Evolutionary conservation across 257 asterid species (phyloP).

Genomic region (Capsicum baccatum): DNA sequence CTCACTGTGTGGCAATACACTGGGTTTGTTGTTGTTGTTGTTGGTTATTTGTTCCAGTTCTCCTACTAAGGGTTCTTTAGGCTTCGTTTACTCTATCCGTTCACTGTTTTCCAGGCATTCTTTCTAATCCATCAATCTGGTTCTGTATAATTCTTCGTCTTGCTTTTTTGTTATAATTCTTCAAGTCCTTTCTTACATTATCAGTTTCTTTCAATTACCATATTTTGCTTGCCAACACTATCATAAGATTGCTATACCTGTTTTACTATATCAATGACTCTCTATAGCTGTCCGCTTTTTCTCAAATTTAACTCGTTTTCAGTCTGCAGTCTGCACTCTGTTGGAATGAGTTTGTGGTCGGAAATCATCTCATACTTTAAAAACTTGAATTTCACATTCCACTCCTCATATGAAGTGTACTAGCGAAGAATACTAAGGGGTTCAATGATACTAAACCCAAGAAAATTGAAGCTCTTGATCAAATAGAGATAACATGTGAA

Average conservation of each 20-base stretch:
- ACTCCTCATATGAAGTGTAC: neutral
- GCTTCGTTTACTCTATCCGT: neutral
- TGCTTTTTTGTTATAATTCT: neutral
- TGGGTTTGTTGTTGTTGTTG: no score
- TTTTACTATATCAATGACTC: neutral
- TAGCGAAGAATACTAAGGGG: neutral
- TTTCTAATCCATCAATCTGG: neutral
- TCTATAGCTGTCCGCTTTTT: neutral
- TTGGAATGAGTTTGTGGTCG: neutral
- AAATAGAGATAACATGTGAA: neutral
- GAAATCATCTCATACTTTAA: neutral
- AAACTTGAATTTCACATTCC: neutral
- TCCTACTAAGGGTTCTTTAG: neutral
- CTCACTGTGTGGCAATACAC: no score
- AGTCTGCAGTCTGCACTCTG: neutral
- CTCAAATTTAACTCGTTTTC: neutral
- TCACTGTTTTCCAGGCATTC: neutral
- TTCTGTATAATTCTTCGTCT: neutral
- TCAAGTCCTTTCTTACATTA: no score
- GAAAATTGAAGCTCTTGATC: neutral
- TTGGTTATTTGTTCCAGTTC: constrained; percentile 1
- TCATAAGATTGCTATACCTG: neutral
- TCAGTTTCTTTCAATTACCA: no score
- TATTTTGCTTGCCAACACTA: no score
- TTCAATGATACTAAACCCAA: neutral